Evolutionary conservation across 2,329 filamentous ascomycete species (phyloP), one percentile per base, ranked within the genome.

Genomic region (Hymenoscyphus albidus): DNA sequence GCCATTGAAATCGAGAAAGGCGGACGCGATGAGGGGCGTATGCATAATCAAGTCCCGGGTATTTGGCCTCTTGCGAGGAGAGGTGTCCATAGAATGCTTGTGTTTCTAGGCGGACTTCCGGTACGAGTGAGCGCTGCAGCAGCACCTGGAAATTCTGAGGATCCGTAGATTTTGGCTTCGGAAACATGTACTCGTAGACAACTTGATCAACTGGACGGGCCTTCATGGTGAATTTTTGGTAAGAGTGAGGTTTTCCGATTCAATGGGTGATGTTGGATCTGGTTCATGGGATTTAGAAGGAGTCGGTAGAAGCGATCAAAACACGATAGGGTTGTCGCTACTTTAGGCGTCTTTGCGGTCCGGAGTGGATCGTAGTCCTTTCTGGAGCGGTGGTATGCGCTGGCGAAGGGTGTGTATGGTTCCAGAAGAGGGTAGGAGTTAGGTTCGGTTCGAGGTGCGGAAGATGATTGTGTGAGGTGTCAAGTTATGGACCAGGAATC

Each of bases 1-100:
- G 90, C 85, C 91, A 92, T 16, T 83, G 85, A 81, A 89, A 93
- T 65, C 90, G 88, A 71, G 87, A 85, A 9, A 94, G 85, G n/a
- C 91, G 88, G 75, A 90, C 87, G 69, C 90, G 88, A 77, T 94
- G 90, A 7, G 88, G 89, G 31, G 78, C 80, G 74, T 91, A 82
- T 65, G 84, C 87, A 80, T 94, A 94, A 80, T 94, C 90, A 63
- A 94, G 84, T 38, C 90, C 90, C 0, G 90, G 90, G 70, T 93
- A 93, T 71, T 91, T 91, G 69, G 90, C 90, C 79, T 94, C 90
- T 70, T 89, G 85, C 32, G 88, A 92, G 74, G 91, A 88, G 69
- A 93, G 84, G 73, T 91, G 88, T 70, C 90, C 90, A 77, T 92
- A 93, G 78, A 91, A 93, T 61, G 87, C 73, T 65, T 74, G 73